These are phyloP conservation scores for Nymphaea thermarum DNA, from an alignment of 164 flowering plant genomes.

Conservation along the genomic window DNA sequence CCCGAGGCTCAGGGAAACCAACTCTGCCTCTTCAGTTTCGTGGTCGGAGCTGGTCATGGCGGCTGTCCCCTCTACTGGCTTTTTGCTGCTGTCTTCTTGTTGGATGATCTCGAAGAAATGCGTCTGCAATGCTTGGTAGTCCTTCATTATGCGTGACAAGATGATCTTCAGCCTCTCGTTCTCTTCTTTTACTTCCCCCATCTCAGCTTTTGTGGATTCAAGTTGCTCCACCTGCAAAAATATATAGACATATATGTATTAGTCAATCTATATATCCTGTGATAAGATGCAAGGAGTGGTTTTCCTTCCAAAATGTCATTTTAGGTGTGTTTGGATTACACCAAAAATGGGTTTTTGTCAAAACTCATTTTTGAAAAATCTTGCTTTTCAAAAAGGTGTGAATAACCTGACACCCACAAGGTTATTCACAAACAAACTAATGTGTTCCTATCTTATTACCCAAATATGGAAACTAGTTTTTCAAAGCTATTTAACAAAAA, in stretches of 20 bases:
- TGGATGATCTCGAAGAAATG: conserved; percentile 28
- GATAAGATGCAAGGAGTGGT: too few species aligned
- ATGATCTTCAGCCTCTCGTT: conserved; percentile 49
- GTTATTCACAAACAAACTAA: too few species aligned
- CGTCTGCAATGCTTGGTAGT: conserved; percentile 47
- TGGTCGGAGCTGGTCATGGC: not conserved
- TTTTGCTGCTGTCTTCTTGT: conserved; percentile 21
- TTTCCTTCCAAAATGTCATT: too few species aligned
- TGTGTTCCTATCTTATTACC: too few species aligned
- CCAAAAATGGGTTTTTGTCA: too few species aligned
- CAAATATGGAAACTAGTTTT: too few species aligned
- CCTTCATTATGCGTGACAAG: conserved; percentile 36
- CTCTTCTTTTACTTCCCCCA: conserved; percentile 64
- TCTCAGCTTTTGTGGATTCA: conserved; percentile 50
- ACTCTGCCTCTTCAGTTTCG: conserved; percentile 30
- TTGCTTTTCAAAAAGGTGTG: too few species aligned
- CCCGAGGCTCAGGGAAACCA: conserved; percentile 73
- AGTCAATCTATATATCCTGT: not conserved
- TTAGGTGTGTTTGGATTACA: too few species aligned
- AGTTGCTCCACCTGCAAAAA: conserved; percentile 29
- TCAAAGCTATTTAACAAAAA: too few species aligned
- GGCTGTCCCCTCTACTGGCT: conserved; percentile 1
- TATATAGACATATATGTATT: not conserved
- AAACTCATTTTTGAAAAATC: too few species aligned
- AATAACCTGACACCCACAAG: too few species aligned